Evolutionary conservation across 495 filamentous ascomycete genomes (phyloP), one percentile per base, ranked within the genome.

Genomic region (Lophiotrema nucula): DNA sequence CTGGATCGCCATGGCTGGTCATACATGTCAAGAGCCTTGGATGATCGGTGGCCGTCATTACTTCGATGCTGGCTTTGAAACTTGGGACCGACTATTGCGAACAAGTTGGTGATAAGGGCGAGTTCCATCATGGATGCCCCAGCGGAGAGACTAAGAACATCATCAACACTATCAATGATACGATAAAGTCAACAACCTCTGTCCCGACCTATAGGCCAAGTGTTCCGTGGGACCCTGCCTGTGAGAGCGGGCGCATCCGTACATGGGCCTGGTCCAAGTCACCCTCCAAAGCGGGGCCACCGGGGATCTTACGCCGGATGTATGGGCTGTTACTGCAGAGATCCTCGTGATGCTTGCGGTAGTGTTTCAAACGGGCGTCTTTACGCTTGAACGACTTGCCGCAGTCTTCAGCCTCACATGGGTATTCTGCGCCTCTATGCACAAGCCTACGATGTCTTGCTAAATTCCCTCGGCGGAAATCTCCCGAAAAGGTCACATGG

Each of bases 301-400:
- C n/a, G n/a, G n/a, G n/a, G n/a, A n/a, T n/a, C 4, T 33, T 35
- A n/a, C 53, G 43, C 18, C 10, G 21, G 33, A 24, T 8, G 23
- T 2, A 12, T 13, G 23, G 10, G 57, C 48, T 33, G 22, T 18
- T 37, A 12, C 31, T n/a, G n/a, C n/a, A n/a, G 10, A 18, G 19
- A 27, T 58, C 28, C 16, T 19, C 21, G 23, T 58, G 54, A 19
- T 43, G 19, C 21, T 39, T 58, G 3, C 54, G 44, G n/a, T 58
- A 47, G 24, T 58, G 54, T n/a, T 58, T 58, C 2, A 58, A 35
- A 18, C 26, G 5, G 4, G 45, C 33, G 19, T 58, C 54, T 1
- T 37, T 58, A n/a, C 54, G 47, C 33, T 42, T 39, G 35, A 50
- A 58, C 19, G 10, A 27, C 24, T 35, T 49, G 2, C 0, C 15